phyloP scores from a whole-genome alignment of 805 yeast genomes.

The Kodamaea laetipori region DNA sequence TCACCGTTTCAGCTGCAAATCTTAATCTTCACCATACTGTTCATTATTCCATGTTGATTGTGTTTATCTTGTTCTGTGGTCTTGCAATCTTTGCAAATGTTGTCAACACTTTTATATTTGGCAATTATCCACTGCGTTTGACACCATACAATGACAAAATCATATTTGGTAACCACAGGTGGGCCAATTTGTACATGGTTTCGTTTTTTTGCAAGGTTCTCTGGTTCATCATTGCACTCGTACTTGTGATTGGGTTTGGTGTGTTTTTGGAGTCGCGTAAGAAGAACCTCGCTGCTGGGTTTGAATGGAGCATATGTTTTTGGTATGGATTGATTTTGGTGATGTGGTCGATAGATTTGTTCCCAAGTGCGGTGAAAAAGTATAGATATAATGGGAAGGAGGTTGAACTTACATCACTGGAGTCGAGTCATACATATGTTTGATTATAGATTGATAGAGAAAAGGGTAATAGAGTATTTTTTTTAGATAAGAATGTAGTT shows the following conservation, averaged over 20 bases:
- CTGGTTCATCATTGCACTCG: slow-evolving; percentile 70
- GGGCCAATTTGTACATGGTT: slow-evolving; percentile 45
- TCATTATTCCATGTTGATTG: slow-evolving; percentile 69
- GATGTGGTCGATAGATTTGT: slow-evolving; percentile 67
- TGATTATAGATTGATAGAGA: neutral
- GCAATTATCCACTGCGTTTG: slow-evolving; percentile 37
- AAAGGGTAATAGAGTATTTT: neutral
- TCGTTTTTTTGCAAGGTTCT: slow-evolving; percentile 55
- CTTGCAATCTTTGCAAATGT: slow-evolving; percentile 45
- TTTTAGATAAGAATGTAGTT: neutral
- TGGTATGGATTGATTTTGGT: slow-evolving; percentile 74
- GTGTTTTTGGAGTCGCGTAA: slow-evolving; percentile 36
- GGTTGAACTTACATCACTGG: neutral
- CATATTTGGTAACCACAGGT: slow-evolving; percentile 38
- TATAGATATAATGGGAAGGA: slow-evolving; percentile 5
- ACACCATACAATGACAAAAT: slow-evolving; percentile 43
- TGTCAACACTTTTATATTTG: slow-evolving; percentile 40
- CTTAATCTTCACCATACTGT: slow-evolving; percentile 57
- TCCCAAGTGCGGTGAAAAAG: slow-evolving; percentile 38
- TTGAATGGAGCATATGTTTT: slow-evolving; percentile 89
- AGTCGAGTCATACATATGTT: neutral
- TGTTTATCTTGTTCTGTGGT: slow-evolving; percentile 71
- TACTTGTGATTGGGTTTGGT: slow-evolving; percentile 72
- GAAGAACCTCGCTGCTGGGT: slow-evolving; percentile 54
- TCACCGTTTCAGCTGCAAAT: slow-evolving; percentile 73